phyloP scores from a whole-genome alignment of 129 eudicot genomes.

The Saussurea involucrata region DNA sequence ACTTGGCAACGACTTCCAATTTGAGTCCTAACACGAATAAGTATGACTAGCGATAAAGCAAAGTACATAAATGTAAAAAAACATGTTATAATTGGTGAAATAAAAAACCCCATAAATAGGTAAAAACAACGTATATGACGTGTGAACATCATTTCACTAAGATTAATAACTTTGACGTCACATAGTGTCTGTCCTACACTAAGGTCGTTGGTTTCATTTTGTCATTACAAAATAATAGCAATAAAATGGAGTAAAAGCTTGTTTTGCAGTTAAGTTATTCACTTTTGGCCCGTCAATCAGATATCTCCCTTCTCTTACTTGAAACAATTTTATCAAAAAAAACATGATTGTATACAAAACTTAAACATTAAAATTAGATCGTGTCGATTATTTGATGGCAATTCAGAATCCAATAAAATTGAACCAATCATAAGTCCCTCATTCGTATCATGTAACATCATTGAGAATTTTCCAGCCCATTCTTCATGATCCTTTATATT shows the following conservation, averaged over 20 bases:
- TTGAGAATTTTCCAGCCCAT: not conserved
- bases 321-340: not conserved
- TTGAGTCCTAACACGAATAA: too few relatives aligned
- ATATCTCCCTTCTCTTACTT: not conserved
- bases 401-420: too few relatives aligned
- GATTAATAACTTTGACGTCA: not conserved
- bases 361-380: not conserved
- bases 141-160: not conserved
- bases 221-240: not conserved
- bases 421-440: not conserved
- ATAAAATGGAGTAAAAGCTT: not conserved
- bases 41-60: not conserved
- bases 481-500: too few relatives aligned
- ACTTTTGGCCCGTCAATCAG: too few relatives aligned
- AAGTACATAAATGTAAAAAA: not conserved
- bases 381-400: too few relatives aligned
- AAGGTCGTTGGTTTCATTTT: not conserved
- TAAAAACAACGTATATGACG: not conserved
- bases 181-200: too few relatives aligned
- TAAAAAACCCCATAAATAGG: not conserved
- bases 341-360: not conserved
- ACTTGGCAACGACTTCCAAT: not conserved
- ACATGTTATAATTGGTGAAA: not conserved
- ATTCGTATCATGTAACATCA: too few relatives aligned
- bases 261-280: not conserved